phyloP scores from a whole-genome alignment of 257 asterid species.

The Gardenia jasminoides region DNA sequence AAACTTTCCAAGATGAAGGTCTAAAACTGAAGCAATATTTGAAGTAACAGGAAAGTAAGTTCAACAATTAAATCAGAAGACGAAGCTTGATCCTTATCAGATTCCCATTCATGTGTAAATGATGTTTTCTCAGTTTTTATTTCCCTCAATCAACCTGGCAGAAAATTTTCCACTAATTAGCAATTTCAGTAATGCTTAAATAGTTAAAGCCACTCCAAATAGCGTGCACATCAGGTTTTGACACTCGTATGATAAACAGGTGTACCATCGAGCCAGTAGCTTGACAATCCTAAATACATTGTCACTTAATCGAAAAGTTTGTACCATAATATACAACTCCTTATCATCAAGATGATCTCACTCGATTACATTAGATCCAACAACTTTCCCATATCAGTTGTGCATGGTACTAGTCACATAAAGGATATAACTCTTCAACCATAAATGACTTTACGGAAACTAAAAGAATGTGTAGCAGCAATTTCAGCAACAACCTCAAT shows the following conservation, averaged over 20 bases:
- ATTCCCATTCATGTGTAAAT: neutral
- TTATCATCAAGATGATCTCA: neutral
- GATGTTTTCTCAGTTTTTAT: neutral
- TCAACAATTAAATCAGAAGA: neutral
- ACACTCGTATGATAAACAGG: neutral
- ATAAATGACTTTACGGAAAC: neutral
- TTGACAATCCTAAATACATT: neutral
- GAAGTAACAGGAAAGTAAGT: neutral
- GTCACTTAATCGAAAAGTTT: neutral
- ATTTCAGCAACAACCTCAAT: constrained; percentile 16
- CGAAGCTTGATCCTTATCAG: neutral
- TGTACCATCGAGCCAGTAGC: neutral
- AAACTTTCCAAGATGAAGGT: neutral
- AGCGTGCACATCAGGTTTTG: neutral
- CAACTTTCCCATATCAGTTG: neutral
- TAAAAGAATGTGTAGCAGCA: neutral
- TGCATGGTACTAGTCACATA: neutral
- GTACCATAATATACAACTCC: neutral
- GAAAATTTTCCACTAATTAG: neutral
- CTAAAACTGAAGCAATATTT: neutral
- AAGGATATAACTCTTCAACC: neutral
- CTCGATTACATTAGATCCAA: neutral
- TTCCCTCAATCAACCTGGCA: neutral
- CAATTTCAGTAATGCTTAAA: neutral
- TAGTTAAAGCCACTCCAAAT: too few species aligned